Percentiles rank a stretch among this genome's conserved stretches.
These are phyloP conservation scores for Chlorella sp. DNA, from an alignment of 139 green algal genomes.

Conservation along the genomic window DNA sequence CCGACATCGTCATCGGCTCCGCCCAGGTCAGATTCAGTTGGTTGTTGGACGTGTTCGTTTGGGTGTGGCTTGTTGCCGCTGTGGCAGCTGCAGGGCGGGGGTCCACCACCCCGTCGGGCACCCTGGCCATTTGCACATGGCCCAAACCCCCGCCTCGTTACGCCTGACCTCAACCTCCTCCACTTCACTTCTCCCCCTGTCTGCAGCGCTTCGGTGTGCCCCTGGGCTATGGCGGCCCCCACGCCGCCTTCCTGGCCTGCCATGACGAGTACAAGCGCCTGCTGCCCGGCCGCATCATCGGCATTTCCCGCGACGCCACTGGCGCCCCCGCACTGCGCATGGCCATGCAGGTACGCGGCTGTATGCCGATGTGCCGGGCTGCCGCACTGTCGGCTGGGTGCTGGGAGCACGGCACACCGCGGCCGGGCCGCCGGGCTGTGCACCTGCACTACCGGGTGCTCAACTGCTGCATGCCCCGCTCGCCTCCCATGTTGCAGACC, in stretches of 20 bases:
- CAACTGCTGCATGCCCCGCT: too few species aligned
- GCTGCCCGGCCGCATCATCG: slow-evolving; percentile 98
- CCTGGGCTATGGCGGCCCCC: slow-evolving; percentile 98
- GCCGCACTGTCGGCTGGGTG: too few species aligned
- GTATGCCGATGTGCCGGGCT: too few species aligned
- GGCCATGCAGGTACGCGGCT: slow-evolving; percentile 81
- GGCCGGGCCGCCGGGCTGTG: too few species aligned
- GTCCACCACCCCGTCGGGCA: neutral
- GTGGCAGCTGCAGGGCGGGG: neutral
- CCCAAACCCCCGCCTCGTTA: neutral
- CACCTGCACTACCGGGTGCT: too few species aligned
- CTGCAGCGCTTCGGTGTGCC: slow-evolving; percentile 94
- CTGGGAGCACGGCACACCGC: too few species aligned
- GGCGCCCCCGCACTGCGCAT: slow-evolving; percentile 95
- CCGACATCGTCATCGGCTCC: slow-evolving; percentile 97
- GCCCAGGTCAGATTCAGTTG: slow-evolving; percentile 67
- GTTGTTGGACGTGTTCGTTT: neutral
- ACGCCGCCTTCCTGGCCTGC: slow-evolving; percentile 98
- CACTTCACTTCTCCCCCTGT: neutral
- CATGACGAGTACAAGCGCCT: slow-evolving; percentile 92
- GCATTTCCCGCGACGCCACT: slow-evolving; percentile 86
- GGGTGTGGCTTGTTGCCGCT: neutral
- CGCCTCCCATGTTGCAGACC: slow-evolving; percentile 71
- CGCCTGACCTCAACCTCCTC: neutral
- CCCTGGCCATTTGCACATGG: too few species aligned